phyloP scores from a whole-genome alignment of 1,284 basidiomycete species.

The Bondarzewia mesenterica region DNA sequence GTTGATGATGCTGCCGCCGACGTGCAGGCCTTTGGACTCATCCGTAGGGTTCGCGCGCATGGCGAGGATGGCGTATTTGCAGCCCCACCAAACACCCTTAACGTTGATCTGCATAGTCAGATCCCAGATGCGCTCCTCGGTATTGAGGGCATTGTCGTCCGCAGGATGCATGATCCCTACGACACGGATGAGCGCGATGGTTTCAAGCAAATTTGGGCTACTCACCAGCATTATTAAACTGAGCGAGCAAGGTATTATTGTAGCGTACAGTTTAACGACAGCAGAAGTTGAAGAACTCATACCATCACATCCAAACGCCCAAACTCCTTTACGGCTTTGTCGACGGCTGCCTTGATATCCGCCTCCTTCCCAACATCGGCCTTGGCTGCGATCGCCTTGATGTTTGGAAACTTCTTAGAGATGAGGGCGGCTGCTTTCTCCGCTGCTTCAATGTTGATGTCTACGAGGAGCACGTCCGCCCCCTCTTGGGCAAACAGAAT shows the following conservation, averaged over 20 bases:
- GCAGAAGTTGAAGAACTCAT: constrained; percentile 5
- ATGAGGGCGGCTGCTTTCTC: constrained; percentile 65
- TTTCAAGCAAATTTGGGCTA: background rate
- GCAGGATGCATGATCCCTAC: constrained; percentile 89
- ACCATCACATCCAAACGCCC: constrained; percentile 92
- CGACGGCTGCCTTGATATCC: constrained; percentile 78
- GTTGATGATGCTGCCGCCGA: constrained; percentile 94
- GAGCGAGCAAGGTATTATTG: background rate
- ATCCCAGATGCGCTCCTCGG: constrained; percentile 95
- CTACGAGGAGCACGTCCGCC: constrained; percentile 78
- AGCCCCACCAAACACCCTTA: constrained; percentile 98
- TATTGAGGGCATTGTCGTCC: constrained; percentile 92
- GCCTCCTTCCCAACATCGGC: constrained; percentile 86
- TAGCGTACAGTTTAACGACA: constrained; percentile 16
- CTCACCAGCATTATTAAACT: constrained; percentile 87
- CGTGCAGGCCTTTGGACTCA: constrained; percentile 67
- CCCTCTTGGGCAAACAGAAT: constrained; percentile 92
- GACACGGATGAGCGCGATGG: background rate
- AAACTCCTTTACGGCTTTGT: constrained; percentile 74
- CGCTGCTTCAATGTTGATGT: constrained; percentile 79
- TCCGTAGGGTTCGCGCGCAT: constrained; percentile 91
- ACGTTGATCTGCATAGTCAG: constrained; percentile 91
- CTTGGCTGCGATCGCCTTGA: constrained; percentile 66
- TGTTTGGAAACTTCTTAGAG: constrained; percentile 57
- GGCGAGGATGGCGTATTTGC: constrained; percentile 92